Evolutionary conservation across 139 green algal species (phyloP).

Genomic region (Axilococcus clingmanii): DNA sequence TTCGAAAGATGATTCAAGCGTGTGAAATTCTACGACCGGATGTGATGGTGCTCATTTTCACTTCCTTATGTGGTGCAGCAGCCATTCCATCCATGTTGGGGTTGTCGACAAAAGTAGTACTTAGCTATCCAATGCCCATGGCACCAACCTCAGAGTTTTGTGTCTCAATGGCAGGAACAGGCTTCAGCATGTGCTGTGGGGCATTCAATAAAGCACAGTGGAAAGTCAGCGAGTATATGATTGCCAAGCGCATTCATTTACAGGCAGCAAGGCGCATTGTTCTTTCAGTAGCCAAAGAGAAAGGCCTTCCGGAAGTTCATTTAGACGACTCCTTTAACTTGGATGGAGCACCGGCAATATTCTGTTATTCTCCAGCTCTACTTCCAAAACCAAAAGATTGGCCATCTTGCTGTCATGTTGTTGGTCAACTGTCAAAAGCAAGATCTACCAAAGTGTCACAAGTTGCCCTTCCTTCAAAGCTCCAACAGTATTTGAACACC

Average conservation of each 20-base stretch:
- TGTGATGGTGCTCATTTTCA: constrained; percentile 2
- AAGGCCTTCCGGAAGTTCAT: background rate
- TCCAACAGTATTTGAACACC: background rate
- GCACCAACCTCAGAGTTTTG: background rate
- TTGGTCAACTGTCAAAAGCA: background rate
- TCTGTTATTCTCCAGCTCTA: background rate
- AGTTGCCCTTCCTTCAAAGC: background rate
- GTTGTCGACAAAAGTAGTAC: background rate
- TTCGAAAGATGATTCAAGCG: background rate
- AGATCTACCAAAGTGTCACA: background rate
- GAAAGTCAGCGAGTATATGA: constrained; percentile 2
- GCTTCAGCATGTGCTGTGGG: background rate
- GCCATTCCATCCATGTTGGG: background rate
- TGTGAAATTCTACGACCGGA: background rate
- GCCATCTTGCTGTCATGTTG: background rate
- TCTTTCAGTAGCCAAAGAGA: background rate
- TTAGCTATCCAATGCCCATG: constrained; percentile 3
- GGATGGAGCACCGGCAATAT: background rate
- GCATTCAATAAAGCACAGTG: background rate
- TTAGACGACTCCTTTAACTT: background rate
- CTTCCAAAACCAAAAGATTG: constrained; percentile 1
- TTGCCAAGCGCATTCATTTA: background rate
- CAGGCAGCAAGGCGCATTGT: background rate
- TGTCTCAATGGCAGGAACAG: constrained; percentile 4
- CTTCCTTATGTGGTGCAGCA: constrained; percentile 1